phyloP scores from a whole-genome alignment of 2,329 filamentous ascomycete genomes.

The Zopfia rhizophila region DNA sequence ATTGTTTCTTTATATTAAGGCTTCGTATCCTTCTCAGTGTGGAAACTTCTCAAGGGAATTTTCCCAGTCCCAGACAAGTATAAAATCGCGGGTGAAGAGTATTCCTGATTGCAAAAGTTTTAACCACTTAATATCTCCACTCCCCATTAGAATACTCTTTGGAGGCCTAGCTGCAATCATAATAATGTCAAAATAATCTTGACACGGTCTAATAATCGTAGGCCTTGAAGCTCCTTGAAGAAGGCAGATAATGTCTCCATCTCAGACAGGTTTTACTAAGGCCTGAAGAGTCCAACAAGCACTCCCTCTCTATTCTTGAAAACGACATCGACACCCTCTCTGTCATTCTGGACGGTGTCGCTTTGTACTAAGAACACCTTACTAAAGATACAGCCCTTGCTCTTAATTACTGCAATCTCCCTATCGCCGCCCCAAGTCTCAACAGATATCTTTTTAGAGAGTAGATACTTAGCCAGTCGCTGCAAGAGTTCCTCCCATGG shows the following conservation, averaged over 20 bases:
- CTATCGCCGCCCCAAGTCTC: conserved; percentile 16
- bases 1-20: too few species aligned
- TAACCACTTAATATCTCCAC: too few species aligned
- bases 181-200: too few species aligned
- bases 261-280: conserved; percentile 16
- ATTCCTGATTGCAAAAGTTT: too few species aligned
- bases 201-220: conserved; percentile 24
- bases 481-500: conserved; percentile 25
- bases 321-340: conserved; percentile 10
- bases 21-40: too few species aligned
- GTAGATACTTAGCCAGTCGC: conserved; percentile 17
- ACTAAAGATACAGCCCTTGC: conserved; percentile 24
- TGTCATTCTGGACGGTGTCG: conserved; percentile 7
- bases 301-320: conserved; percentile 5
- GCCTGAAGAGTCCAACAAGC: conserved; percentile 16
- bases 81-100: too few species aligned
- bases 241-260: conserved; percentile 15
- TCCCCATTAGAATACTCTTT: too few species aligned
- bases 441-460: conserved; percentile 22
- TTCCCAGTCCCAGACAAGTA: too few species aligned
- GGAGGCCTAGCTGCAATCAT: background rate
- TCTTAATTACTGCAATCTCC: conserved; percentile 20
- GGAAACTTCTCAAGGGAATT: too few species aligned
- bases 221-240: conserved; percentile 17
- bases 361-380: conserved; percentile 10